These are phyloP conservation scores for Chlamydomonas sp. DNA, from an alignment of 139 green algal genomes.

Conservation along the genomic window DNA sequence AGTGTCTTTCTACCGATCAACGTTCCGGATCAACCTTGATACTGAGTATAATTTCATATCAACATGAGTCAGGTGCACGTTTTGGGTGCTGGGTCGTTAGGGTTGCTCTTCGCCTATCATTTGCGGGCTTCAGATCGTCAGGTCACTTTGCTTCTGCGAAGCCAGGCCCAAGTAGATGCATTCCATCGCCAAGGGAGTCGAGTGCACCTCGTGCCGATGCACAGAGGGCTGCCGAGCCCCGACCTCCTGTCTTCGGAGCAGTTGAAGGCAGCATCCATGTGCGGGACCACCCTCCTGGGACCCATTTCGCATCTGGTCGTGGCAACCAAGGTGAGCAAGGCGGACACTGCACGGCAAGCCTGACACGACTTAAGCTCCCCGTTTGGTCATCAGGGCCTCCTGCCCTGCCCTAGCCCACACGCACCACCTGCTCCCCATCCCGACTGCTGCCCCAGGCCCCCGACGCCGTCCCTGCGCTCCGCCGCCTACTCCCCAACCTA, in stretches of 20 bases:
- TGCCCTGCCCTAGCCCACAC: not conserved
- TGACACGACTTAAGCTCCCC: too few relatives aligned
- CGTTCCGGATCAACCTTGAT: not conserved
- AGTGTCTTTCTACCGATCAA: too few relatives aligned
- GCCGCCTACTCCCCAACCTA: constrained; percentile 15
- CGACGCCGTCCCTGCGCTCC: constrained; percentile 15
- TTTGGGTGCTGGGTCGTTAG: constrained; percentile 49
- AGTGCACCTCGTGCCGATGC: not conserved
- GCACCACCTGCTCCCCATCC: not conserved
- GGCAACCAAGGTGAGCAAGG: constrained; percentile 15
- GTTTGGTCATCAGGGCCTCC: too few relatives aligned
- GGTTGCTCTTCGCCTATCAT: constrained; percentile 41
- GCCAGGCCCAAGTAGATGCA: not conserved
- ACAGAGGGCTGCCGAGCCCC: not conserved
- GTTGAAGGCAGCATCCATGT: not conserved
- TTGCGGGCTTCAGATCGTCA: constrained; percentile 18
- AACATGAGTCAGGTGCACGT: constrained; percentile 28
- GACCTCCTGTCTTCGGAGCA: not conserved
- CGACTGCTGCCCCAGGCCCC: not conserved
- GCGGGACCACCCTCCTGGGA: not conserved
- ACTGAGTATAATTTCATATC: not conserved
- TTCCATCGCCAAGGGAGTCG: not conserved
- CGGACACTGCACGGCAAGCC: too few relatives aligned
- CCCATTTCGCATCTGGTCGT: constrained; percentile 1
- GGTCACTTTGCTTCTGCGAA: constrained; percentile 24